A percentile compares a stretch with the other conserved stretches of the same genome.
These are phyloP conservation scores for Aspergillus costaricaensis DNA, from an alignment of 2,329 filamentous ascomycete species.

Conservation along the genomic window DNA sequence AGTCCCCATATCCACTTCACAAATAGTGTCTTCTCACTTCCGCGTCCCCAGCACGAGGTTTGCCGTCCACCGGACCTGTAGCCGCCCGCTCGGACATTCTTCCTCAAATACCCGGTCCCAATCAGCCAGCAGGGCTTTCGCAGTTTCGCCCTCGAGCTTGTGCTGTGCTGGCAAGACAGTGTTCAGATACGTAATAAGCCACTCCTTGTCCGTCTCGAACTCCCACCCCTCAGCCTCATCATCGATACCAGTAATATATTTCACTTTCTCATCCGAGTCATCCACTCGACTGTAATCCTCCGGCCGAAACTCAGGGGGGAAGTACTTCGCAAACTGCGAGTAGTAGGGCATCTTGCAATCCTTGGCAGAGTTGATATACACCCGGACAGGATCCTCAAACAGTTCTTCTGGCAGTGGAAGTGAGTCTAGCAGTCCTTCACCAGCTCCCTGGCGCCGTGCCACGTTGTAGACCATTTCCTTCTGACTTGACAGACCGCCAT, in stretches of 20 bases:
- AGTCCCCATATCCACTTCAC: too few species aligned
- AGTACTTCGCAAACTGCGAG: background rate
- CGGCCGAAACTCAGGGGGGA: background rate
- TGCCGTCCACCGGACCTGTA: background rate
- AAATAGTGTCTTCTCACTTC: background rate
- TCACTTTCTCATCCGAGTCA: background rate
- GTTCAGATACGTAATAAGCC: background rate
- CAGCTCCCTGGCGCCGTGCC: too few species aligned
- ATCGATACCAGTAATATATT: background rate
- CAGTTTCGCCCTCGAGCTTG: background rate
- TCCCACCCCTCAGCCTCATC: background rate
- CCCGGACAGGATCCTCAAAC: background rate
- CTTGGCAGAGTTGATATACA: background rate
- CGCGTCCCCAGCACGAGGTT: background rate
- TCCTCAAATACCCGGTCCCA: background rate
- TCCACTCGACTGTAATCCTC: background rate
- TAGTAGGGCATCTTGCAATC: background rate
- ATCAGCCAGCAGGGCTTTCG: background rate
- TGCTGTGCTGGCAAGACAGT: background rate
- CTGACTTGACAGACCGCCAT: background rate
- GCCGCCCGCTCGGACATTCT: background rate
- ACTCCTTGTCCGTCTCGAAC: background rate
- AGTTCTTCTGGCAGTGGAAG: background rate
- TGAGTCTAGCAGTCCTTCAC: background rate
- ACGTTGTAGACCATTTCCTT: too few species aligned